Evolutionary conservation across 306 rosid species (phyloP).

Genomic region (Pterocarpus santalinus): DNA sequence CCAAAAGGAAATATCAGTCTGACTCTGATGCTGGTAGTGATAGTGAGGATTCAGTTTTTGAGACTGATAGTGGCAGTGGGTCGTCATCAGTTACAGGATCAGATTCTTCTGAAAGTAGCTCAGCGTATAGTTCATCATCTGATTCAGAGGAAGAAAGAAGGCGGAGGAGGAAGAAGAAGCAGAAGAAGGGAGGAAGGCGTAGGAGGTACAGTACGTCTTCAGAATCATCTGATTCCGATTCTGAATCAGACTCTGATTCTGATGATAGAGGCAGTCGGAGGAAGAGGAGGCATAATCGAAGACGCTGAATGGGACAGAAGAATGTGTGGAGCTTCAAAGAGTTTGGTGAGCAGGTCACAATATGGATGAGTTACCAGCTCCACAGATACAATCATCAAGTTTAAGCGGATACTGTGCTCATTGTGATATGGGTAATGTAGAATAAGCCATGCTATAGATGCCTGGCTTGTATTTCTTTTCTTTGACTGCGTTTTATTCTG

Average conservation of each 20-base stretch:
- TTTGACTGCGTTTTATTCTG: conserved; percentile 19
- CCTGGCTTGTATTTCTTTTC: conserved; percentile 26
- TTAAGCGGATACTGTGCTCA: conserved; percentile 26
- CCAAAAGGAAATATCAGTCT: conserved; percentile 82
- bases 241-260: conserved; percentile 84
- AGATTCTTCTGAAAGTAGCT: conserved; percentile 82
- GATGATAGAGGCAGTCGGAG: conserved; percentile 70
- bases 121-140: conserved; percentile 76
- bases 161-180: conserved; percentile 75
- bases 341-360: conserved; percentile 16
- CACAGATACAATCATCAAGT: conserved; percentile 3
- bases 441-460: conserved; percentile 42
- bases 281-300: conserved; percentile 75
- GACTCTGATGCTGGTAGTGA: conserved; percentile 70
- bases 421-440: conserved; percentile 38
- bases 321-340: conserved; percentile 28
- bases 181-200: conserved; percentile 63
- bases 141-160: conserved; percentile 88
- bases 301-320: conserved; percentile 48
- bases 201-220: conserved; percentile 81
- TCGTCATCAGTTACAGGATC: conserved; percentile 84
- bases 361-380: conserved; percentile 22
- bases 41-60: conserved; percentile 93
- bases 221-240: conserved; percentile 79
- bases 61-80: conserved; percentile 86